Evolutionary conservation across 2,329 filamentous ascomycete species (phyloP).

Genomic region (Fusarium pseudonygamai): DNA sequence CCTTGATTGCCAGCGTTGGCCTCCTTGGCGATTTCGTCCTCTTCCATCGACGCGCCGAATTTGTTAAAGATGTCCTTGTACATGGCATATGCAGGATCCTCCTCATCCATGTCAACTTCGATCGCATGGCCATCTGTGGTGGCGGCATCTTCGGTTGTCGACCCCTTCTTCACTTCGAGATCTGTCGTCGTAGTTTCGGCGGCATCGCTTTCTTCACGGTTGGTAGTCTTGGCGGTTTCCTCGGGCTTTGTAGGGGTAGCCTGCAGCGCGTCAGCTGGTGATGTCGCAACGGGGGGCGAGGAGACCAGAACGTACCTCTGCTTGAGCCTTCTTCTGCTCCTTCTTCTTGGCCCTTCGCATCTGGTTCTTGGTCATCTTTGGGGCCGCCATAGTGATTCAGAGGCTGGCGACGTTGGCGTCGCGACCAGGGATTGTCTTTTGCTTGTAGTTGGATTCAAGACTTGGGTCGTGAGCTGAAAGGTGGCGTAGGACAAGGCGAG

Average conservation of each 20-base stretch:
- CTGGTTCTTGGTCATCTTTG: constrained; percentile 93
- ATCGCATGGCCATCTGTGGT: constrained; percentile 62
- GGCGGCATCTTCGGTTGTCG: constrained; percentile 47
- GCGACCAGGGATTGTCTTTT: constrained; percentile 41
- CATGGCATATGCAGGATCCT: constrained; percentile 82
- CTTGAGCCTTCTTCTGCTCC: constrained; percentile 78
- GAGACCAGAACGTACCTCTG: constrained; percentile 55
- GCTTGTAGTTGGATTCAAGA: constrained; percentile 44
- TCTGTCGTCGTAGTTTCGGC: constrained; percentile 50
- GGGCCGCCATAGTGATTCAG: constrained; percentile 63
- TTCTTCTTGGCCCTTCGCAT: constrained; percentile 94
- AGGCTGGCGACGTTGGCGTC: constrained; percentile 39
- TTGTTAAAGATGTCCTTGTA: constrained; percentile 85
- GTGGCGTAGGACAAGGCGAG: constrained; percentile 49
- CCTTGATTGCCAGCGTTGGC: constrained; percentile 79
- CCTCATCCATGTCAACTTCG: constrained; percentile 70
- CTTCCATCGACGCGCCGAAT: constrained; percentile 74
- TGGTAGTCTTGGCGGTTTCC: constrained; percentile 31
- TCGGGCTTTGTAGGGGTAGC: constrained; percentile 24
- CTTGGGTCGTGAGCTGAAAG: constrained; percentile 50
- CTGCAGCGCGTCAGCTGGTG: constrained; percentile 36
- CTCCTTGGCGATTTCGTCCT: constrained; percentile 72
- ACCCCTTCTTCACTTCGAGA: constrained; percentile 55
- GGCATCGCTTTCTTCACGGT: constrained; percentile 43
- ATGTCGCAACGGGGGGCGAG: not conserved